Percentiles rank a stretch among this genome's conserved stretches.
Conservation (phyloP, 805 yeast species). For the Komagataella populi region DNA sequence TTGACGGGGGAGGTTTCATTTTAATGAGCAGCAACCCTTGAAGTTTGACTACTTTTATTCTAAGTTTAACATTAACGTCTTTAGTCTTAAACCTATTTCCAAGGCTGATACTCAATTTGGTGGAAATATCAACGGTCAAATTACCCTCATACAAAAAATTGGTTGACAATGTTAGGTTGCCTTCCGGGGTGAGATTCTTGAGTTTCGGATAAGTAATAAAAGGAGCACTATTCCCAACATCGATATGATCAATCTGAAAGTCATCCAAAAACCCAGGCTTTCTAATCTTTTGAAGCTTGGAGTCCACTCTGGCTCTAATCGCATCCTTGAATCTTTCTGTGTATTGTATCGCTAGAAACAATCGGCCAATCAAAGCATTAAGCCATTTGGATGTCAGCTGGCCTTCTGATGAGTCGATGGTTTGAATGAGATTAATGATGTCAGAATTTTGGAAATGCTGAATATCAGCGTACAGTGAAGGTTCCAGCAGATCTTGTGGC, state of each 20-base stretch:
- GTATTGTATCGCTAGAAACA: slow-evolving; percentile 63
- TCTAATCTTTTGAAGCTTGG: slow-evolving; percentile 66
- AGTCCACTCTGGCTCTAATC: slow-evolving; percentile 45
- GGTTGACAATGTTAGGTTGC: slow-evolving; percentile 48
- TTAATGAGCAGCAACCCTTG: slow-evolving; percentile 62
- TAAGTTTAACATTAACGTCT: slow-evolving; percentile 62
- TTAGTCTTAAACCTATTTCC: slow-evolving; percentile 62
- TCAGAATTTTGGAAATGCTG: slow-evolving; percentile 59
- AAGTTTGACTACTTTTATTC: slow-evolving; percentile 51
- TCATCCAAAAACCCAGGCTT: slow-evolving; percentile 84
- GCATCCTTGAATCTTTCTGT: slow-evolving; percentile 52
- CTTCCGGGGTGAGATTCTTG: slow-evolving; percentile 64
- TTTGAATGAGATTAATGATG: slow-evolving; percentile 60
- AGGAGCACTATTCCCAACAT: slow-evolving; percentile 76
- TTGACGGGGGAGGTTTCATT: slow-evolving; percentile 84
- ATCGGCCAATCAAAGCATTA: slow-evolving; percentile 74
- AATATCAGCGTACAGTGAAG: slow-evolving; percentile 57
- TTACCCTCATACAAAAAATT: slow-evolving; percentile 63
- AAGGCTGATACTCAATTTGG: slow-evolving; percentile 63
- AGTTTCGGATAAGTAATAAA: slow-evolving; percentile 61
- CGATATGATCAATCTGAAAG: slow-evolving; percentile 56
- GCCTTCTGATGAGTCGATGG: slow-evolving; percentile 70
- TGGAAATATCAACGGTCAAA: slow-evolving; percentile 63
- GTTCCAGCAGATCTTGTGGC: slow-evolving; percentile 28
- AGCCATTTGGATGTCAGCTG: slow-evolving; percentile 82